Evolutionary conservation across 495 filamentous ascomycete genomes (phyloP).

Genomic region (Annulohypoxylon nitens): DNA sequence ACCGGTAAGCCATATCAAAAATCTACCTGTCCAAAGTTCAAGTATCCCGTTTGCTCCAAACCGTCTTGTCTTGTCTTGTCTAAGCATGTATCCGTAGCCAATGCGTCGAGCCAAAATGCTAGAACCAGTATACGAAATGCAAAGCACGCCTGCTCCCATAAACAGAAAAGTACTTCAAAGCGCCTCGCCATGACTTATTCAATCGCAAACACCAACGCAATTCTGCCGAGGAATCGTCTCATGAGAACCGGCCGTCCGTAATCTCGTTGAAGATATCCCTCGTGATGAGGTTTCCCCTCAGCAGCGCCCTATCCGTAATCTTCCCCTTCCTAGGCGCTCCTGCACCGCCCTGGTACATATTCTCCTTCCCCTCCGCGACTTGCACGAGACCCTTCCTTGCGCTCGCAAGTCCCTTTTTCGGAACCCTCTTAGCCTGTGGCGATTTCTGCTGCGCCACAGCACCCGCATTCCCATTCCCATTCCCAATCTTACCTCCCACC

Average conservation of each 20-base stretch:
- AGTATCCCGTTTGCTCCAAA: neutral
- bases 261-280: conserved; percentile 65
- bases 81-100: conserved; percentile 27
- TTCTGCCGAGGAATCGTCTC: neutral
- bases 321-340: conserved; percentile 50
- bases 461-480: neutral
- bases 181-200: neutral
- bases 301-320: conserved; percentile 54
- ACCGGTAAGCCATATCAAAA: conserved; percentile 11
- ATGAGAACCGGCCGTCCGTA: conserved; percentile 53
- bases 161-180: neutral
- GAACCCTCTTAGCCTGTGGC: conserved; percentile 33
- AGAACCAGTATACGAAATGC: neutral
- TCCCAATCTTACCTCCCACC: neutral
- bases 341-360: conserved; percentile 36
- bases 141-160: neutral
- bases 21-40: conserved; percentile 6
- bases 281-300: conserved; percentile 59
- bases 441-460: conserved; percentile 10
- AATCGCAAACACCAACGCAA: neutral
- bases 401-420: conserved; percentile 32
- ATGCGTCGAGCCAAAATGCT: conserved; percentile 2
- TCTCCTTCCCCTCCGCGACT: conserved; percentile 49
- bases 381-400: conserved; percentile 5
- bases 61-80: neutral